These are phyloP conservation scores for Pseudogymnoascus sp. DNA, from an alignment of 2,329 filamentous ascomycete genomes.

Conservation along the genomic window DNA sequence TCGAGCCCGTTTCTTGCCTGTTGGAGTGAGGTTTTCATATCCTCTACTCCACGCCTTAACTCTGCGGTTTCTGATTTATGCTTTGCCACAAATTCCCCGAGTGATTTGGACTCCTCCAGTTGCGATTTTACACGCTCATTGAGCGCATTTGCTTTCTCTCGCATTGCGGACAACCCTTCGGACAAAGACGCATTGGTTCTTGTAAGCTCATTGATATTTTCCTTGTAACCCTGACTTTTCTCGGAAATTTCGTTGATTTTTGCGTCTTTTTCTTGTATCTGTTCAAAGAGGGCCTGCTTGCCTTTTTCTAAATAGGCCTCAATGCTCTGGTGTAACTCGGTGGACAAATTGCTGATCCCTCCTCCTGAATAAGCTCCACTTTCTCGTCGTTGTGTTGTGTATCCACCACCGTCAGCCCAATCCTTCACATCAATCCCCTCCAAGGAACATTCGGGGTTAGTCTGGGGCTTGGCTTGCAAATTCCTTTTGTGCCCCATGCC, in stretches of 20 bases:
- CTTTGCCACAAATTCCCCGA: neutral
- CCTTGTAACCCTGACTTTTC: neutral
- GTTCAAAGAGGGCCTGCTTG: neutral
- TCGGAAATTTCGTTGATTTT: neutral
- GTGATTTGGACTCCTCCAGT: neutral
- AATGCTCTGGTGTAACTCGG: neutral
- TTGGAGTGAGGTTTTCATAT: neutral
- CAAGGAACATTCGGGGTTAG: neutral
- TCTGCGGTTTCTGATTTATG: neutral
- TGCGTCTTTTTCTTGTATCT: neutral
- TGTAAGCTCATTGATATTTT: neutral
- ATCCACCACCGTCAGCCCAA: neutral
- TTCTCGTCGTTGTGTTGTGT: neutral
- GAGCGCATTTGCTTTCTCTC: neutral
- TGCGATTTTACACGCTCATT: neutral
- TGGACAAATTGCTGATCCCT: neutral
- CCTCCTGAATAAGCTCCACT: neutral
- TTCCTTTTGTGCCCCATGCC: neutral
- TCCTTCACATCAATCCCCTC: neutral
- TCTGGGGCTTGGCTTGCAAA: neutral
- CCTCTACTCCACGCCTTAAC: neutral
- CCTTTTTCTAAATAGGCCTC: neutral
- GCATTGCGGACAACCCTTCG: neutral
- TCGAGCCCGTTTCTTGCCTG: neutral
- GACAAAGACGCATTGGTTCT: neutral